Evolutionary conservation across 2,329 filamentous ascomycete species (phyloP), one percentile per base, ranked within the genome.

Genomic region (Fusarium irregulare): DNA sequence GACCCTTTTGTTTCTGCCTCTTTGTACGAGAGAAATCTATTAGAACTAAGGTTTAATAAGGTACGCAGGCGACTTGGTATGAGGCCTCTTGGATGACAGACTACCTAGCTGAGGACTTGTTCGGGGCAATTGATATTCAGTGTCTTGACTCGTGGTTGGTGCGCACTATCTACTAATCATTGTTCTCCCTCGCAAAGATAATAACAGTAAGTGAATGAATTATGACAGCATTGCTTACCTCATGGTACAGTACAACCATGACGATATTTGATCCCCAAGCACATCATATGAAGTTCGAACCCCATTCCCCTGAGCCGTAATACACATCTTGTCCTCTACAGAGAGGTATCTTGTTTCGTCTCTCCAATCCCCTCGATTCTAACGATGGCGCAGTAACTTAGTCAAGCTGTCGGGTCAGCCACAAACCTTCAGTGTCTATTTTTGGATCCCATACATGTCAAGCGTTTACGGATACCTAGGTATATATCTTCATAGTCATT

Each of bases 181-280:
- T n/a, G 34, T 50, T 34, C 16, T 23, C 9, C 13, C 18, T n/a
- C 8, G 8, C 18, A n/a, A 20, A 27, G 23, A 28, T 16, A 21
- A 37, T 16, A 34, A 16, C 34, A 41, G 21, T 32, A 21, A 27
- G 49, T 53, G 18, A 18, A 21, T 25, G 21, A 20, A 45, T 21
- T 18, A 30, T 55, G 10, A 21, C 34, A 46, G 28, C 37, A 25
- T 46, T 51, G 30, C 48, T 60, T 53, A 27, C 40, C 32, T 47
- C 45, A 49, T 56, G 53, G 61, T 47, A 45, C 32, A 40, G 46
- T 41, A 47, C 50, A 62, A 27, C 34, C 51, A 56, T 71, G 50
- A 60, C 51, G 25, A 54, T 30, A 50, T 61, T 41, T 47, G 21
- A 46, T 37, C 30, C 25, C 48, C 30, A 20, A 47, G 42, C 13